Evolutionary conservation across 2,329 filamentous ascomycete species (phyloP), one percentile per base, ranked within the genome.

Genomic region (Claviceps fusiformis): DNA sequence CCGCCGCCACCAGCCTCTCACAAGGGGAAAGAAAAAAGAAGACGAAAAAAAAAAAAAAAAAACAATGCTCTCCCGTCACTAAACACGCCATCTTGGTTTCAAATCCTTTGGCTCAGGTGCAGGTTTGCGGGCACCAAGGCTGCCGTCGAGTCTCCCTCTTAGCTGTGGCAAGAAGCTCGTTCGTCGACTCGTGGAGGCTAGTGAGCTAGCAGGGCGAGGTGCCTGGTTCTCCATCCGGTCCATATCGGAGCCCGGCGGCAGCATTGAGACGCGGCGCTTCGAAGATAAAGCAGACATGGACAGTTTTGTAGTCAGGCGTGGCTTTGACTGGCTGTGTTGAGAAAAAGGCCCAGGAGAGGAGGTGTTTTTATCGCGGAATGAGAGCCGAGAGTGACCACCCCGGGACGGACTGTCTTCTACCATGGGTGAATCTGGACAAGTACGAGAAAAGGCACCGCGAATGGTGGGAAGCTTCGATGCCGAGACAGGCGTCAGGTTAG

Each of bases 121-220:
- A 51, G 68, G 67, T 61, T 69, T 71, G 45, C 70, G 68, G 68
- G 76, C 74, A 13, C 71, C 78, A 15, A 68, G 69, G 19, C 69
- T 62, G 31, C 65, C 65, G 7, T 67, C 64, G 24, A 63, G 61
- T 46, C 61, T 68, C 3, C 63, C 61, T 31, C 64, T 73, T 0
- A 75, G 71, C 55, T 76, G 71, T 19, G 81, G 79, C 27, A 84
- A 67, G 56, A 83, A 62, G 61, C 80, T 82, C 5, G 67, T 71
- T 35, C 81, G 75, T 57, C 80, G 70, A 55, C 68, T 72, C 24
- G 67, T 62, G 2, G 70, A 67, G 7, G 79, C 76, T 48, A 84
- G 62, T 3, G 81, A 83, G 63, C 79, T 84, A 47, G 75, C 76
- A 11, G 82, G 75, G 35, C 81, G 74, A 64, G 67, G 61, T 61